Evolutionary conservation across 371 early-diverging fungal species (phyloP).

Genomic region (Caulochytrium protostelioides): DNA sequence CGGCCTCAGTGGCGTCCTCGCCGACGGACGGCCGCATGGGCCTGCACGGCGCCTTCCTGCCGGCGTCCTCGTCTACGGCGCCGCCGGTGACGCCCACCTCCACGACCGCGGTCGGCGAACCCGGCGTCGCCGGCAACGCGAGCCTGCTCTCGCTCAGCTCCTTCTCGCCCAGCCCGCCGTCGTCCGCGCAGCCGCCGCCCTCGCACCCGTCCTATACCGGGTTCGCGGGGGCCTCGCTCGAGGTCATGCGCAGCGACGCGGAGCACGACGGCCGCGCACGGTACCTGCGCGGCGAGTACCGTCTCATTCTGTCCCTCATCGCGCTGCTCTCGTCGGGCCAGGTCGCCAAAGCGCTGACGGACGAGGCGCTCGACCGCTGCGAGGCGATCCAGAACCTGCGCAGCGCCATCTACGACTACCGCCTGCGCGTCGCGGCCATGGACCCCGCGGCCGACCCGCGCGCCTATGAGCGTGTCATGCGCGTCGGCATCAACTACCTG

Average conservation of each 20-base stretch:
- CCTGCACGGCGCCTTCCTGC: no score
- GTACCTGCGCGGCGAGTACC: constrained; percentile 39
- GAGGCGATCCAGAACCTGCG: constrained; percentile 57
- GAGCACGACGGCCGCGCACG: constrained; percentile 17
- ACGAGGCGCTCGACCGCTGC: constrained; percentile 43
- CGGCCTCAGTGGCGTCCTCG: not conserved
- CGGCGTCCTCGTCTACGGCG: no score
- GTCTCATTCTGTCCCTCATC: constrained; percentile 39
- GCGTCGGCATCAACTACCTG: constrained; percentile 35
- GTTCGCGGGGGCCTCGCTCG: no score
- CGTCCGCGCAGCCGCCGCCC: no score
- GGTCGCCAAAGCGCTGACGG: constrained; percentile 44
- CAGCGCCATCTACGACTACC: constrained; percentile 41
- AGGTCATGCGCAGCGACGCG: constrained; percentile 9
- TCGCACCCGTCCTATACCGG: no score
- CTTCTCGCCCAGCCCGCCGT: not conserved
- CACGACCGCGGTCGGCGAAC: no score
- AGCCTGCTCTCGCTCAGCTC: not conserved
- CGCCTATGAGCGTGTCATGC: not conserved
- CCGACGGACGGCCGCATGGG: not conserved
- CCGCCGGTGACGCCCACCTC: no score
- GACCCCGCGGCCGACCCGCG: constrained; percentile 10
- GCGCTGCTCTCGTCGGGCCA: constrained; percentile 41
- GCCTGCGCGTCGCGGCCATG: constrained; percentile 29
- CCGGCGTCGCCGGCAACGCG: not conserved